Evolutionary conservation across 192 early-diverging fungal species (phyloP).

Genomic region (Podila minutissima): DNA sequence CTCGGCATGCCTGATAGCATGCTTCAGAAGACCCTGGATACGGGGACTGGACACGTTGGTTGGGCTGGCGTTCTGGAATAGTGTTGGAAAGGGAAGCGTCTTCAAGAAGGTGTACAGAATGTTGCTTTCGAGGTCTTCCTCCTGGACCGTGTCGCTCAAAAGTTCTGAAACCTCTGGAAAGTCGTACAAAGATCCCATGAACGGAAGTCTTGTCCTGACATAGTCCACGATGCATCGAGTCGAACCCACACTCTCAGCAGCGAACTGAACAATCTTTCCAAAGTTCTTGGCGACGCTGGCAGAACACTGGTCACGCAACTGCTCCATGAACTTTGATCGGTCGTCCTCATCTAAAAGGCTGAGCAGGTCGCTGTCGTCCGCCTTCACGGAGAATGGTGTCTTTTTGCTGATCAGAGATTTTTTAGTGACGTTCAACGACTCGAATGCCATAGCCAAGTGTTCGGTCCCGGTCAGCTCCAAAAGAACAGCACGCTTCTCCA

Average conservation of each 20-base stretch:
- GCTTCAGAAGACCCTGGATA: slow-evolving; percentile 12
- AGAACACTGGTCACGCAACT: slow-evolving; percentile 12
- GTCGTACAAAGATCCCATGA: slow-evolving; percentile 52
- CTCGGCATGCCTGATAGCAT: slow-evolving; percentile 1
- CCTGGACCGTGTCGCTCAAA: background rate
- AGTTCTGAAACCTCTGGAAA: slow-evolving; percentile 11
- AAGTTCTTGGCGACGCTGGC: slow-evolving; percentile 42
- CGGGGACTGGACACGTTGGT: slow-evolving; percentile 3
- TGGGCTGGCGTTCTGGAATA: slow-evolving; percentile 34
- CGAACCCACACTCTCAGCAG: slow-evolving; percentile 1
- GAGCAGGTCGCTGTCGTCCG: background rate
- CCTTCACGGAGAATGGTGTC: background rate
- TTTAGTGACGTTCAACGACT: slow-evolving; percentile 6
- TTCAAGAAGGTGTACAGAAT: slow-evolving; percentile 1
- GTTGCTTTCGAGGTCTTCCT: slow-evolving; percentile 4
- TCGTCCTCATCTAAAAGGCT: slow-evolving; percentile 8
- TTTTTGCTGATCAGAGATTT: background rate
- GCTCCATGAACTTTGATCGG: slow-evolving; percentile 13
- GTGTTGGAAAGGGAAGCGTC: slow-evolving; percentile 24
- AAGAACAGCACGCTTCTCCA: slow-evolving; percentile 9
- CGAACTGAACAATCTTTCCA: slow-evolving; percentile 10
- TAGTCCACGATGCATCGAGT: slow-evolving; percentile 53
- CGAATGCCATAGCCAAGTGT: slow-evolving; percentile 20
- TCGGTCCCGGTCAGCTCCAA: slow-evolving; percentile 11
- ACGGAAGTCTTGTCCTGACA: slow-evolving; percentile 49